Base-by-base conservation (phyloP, 768 basidiomycete species). In the Hortiboletus campestris region DNA sequence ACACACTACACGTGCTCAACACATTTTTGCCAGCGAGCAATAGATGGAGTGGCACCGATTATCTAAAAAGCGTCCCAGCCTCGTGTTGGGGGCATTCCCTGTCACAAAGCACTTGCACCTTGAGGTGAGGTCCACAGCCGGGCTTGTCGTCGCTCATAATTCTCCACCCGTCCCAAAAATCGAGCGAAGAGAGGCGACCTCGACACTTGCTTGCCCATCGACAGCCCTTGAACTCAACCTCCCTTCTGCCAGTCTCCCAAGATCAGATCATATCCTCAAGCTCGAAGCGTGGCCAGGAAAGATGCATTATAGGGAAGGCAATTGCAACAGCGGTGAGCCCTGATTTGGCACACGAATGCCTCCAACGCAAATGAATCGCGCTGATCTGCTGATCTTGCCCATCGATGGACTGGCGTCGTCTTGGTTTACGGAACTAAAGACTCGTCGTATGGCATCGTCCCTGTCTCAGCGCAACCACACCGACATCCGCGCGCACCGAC, bases 401-500 rank as follows among this genome's bases (percentile, higher is more conserved):
- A 49, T 63, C 61, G 47, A 68, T 63, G 49, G 25, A 11, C 22
- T 38, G 17, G 38, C 3, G 41, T 45, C 29, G 16, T 4, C 22
- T 32, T 13, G n/a, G 9, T 47, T 17, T 22, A 57, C 19, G 59
- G 40, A 36, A 44, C 49, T 25, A 42, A 59, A 72, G 69, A 71
- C 47, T 71, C 69, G 31, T 72, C 71, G 29, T 67, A 25, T 36
- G 70, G 72, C 40, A 67, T 71, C 36, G 65, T 72, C 31, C 55
- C 63, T 4, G 54, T 63, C 6, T 62, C 57, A n/a, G 47, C 32
- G n/a, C 53, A 34, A 22, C 50, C 49, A n/a, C 64, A 61, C 19
- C 65, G 68, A 35, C 69, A 34, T 8, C 69, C 69, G 1, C 68
- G 66, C 9, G 67, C 71, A 16, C 69, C 71, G 19, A 71, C 69